Percentiles rank a stretch among this genome's conserved stretches.
Evolutionary conservation across 345 rosid species (phyloP).

Genomic region (Arabidopsis arenosa): DNA sequence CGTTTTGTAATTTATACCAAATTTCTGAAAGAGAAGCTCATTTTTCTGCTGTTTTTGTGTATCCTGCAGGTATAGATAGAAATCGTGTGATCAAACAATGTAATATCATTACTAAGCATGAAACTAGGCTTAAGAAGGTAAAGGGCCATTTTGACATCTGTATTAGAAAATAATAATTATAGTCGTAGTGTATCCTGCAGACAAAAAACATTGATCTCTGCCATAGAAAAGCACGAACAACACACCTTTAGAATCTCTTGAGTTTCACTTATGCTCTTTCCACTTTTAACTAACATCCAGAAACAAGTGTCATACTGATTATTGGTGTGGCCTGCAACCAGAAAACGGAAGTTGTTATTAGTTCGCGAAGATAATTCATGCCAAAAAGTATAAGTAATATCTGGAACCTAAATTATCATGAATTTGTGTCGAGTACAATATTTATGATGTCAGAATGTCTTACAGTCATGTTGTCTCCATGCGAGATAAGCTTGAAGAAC

Average conservation of each 20-base stretch:
- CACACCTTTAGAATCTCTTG: slow-evolving; percentile 68
- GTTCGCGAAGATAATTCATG: not conserved
- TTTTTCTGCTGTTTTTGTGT: slow-evolving; percentile 80
- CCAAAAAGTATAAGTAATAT: not conserved
- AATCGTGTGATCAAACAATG: slow-evolving; percentile 10
- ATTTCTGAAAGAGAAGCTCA: slow-evolving; percentile 80
- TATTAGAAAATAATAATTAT: not conserved
- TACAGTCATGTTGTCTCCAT: slow-evolving; percentile 93
- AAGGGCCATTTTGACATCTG: not conserved
- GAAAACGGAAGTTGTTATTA: slow-evolving; percentile 5
- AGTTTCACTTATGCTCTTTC: slow-evolving; percentile 67
- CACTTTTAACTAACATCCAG: slow-evolving; percentile 74
- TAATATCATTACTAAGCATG: not conserved
- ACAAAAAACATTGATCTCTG: not conserved
- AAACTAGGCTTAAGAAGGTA: slow-evolving; percentile 1
- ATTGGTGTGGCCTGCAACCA: slow-evolving; percentile 65
- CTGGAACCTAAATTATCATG: not conserved
- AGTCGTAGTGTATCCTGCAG: not conserved
- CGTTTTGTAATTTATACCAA: slow-evolving; percentile 77
- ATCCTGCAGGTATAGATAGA: slow-evolving; percentile 53
- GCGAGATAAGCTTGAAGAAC: slow-evolving; percentile 82
- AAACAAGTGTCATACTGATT: slow-evolving; percentile 77
- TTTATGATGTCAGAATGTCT: slow-evolving; percentile 37
- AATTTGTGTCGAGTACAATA: slow-evolving; percentile 4
- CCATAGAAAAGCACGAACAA: slow-evolving; percentile 24